Evolutionary conservation across 768 basidiomycete species (phyloP).

Genomic region (Lactarius indigo): DNA sequence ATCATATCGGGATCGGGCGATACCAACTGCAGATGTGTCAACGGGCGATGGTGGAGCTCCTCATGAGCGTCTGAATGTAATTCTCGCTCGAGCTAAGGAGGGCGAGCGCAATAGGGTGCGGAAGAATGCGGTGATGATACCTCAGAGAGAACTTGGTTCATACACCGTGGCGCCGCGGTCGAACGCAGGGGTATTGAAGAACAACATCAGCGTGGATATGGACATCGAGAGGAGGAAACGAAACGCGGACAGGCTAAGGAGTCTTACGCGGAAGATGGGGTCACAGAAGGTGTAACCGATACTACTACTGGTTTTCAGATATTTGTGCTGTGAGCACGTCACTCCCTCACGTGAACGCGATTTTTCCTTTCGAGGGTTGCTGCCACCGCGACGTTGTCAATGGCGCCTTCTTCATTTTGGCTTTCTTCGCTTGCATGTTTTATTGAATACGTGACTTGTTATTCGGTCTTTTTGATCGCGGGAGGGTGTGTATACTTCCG

Average conservation of each 20-base stretch:
- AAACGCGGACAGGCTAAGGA: slow-evolving; percentile 70
- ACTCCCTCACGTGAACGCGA: no score
- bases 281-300: slow-evolving; percentile 12
- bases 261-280: slow-evolving; percentile 48
- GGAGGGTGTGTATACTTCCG: no score
- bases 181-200: slow-evolving; percentile 49
- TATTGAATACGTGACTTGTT: no score
- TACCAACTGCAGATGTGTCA: slow-evolving; percentile 52
- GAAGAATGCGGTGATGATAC: slow-evolving; percentile 82
- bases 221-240: slow-evolving; percentile 71
- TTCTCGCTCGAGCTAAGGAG: slow-evolving; percentile 63
- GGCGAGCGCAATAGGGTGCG: slow-evolving; percentile 64
- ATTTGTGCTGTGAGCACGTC: no score
- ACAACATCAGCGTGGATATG: slow-evolving; percentile 60
- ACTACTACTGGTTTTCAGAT: no score
- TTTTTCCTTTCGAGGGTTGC: no score
- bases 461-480: no score
- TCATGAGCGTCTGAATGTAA: slow-evolving; percentile 61
- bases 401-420: no score
- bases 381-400: no score
- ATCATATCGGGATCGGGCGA: slow-evolving; percentile 69
- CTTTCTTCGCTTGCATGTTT: no score
- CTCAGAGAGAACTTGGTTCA: slow-evolving; percentile 66
- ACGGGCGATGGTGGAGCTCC: slow-evolving; percentile 35
- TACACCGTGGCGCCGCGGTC: slow-evolving; percentile 75